Evolutionary conservation across 805 yeast genomes (phyloP).

Genomic region (Teunomyces tritomae): DNA sequence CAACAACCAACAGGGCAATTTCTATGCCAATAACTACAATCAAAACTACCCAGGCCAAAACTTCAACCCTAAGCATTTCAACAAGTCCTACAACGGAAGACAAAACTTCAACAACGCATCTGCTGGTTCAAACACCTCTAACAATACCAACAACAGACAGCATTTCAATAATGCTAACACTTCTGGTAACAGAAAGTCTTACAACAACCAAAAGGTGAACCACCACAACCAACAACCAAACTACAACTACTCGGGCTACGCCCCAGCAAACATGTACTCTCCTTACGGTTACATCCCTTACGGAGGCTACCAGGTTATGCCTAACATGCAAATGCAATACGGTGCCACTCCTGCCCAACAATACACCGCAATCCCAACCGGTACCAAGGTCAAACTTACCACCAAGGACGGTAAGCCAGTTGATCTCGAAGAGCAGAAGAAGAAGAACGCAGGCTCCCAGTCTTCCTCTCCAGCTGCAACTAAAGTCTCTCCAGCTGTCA

Average conservation of each 20-base stretch:
- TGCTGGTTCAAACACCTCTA: conserved; percentile 6
- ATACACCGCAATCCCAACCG: conserved; percentile 11
- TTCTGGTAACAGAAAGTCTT: conserved; percentile 6
- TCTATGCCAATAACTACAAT: conserved; percentile 8
- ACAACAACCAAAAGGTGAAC: conserved; percentile 14
- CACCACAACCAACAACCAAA: conserved; percentile 18
- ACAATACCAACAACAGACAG: conserved; percentile 8
- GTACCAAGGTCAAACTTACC: conserved; percentile 35
- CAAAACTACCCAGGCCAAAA: conserved; percentile 1
- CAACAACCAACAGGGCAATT: conserved; percentile 5
- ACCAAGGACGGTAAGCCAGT: conserved; percentile 43
- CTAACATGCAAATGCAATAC: conserved; percentile 12
- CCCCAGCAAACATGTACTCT: conserved; percentile 21
- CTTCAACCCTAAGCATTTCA: conserved; percentile 1
- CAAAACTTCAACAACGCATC: conserved; percentile 13
- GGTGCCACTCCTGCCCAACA: conserved; percentile 6
- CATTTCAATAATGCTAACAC: conserved; percentile 7
- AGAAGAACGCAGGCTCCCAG: conserved; percentile 26
- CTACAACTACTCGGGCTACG: conserved; percentile 20
- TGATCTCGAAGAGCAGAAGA: conserved; percentile 42
- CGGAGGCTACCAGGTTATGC: conserved; percentile 19
- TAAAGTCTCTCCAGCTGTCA: conserved; percentile 4
- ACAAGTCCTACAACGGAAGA: conserved; percentile 11
- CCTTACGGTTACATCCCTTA: conserved; percentile 29
- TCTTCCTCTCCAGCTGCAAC: conserved; percentile 27